Percentiles rank a stretch among this genome's conserved stretches.
These are phyloP conservation scores for Eucalyptus grandis DNA, from an alignment of 345 rosid genomes.

Conservation along the genomic window DNA sequence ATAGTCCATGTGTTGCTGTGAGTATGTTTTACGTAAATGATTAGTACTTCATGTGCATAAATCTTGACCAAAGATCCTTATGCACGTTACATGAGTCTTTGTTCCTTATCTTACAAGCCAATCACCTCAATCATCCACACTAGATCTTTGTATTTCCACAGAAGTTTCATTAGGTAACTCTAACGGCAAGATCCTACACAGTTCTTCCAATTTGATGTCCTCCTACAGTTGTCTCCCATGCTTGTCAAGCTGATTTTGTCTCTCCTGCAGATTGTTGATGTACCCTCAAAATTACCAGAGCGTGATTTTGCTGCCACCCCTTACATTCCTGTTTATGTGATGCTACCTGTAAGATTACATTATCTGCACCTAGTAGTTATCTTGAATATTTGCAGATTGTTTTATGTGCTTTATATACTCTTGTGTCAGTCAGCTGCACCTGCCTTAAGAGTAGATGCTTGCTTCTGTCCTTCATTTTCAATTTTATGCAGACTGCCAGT, in stretches of 20 bases:
- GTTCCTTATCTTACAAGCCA: neutral
- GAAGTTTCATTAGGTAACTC: neutral
- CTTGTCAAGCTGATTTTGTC: neutral
- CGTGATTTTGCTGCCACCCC: slow-evolving; percentile 79
- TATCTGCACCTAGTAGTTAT: neutral
- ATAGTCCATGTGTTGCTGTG: neutral
- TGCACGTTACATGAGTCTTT: neutral
- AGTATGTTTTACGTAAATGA: neutral
- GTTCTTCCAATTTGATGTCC: neutral
- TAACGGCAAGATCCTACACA: neutral
- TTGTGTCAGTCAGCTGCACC: neutral
- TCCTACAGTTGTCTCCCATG: neutral
- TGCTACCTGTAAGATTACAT: slow-evolving; percentile 70
- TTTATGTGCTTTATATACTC: neutral
- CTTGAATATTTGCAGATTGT: neutral
- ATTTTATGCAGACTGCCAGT: neutral
- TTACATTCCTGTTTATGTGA: slow-evolving; percentile 84
- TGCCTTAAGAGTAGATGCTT: neutral
- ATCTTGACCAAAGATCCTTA: neutral
- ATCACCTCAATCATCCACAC: neutral
- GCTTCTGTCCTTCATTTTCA: neutral
- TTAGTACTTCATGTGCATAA: neutral
- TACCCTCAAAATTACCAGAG: slow-evolving; percentile 48
- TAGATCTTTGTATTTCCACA: neutral
- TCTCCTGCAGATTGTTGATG: slow-evolving; percentile 33